These are phyloP conservation scores for Candida alai DNA, from an alignment of 805 yeast species.

Conservation along the genomic window DNA sequence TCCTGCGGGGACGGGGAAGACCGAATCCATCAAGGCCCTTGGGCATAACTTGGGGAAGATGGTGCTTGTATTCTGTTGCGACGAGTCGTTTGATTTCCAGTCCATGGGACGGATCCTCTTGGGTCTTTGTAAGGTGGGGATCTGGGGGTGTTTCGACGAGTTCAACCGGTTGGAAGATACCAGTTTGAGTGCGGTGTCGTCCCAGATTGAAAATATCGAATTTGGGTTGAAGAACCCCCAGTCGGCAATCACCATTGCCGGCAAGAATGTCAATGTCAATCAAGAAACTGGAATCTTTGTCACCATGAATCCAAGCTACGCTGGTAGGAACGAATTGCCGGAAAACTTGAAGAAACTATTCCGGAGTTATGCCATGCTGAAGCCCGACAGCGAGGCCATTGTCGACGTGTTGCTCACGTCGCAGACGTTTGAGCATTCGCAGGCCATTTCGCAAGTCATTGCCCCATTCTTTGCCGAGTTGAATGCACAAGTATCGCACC, in stretches of 20 bases:
- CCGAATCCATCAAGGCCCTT: constrained; percentile 82
- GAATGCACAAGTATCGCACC: constrained; percentile 40
- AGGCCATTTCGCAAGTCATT: constrained; percentile 40
- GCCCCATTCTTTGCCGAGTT: constrained; percentile 54
- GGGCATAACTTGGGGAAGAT: constrained; percentile 75
- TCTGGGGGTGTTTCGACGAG: constrained; percentile 97
- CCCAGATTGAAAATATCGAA: constrained; percentile 73
- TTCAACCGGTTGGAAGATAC: constrained; percentile 74
- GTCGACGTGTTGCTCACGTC: constrained; percentile 69
- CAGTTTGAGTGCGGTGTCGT: constrained; percentile 79
- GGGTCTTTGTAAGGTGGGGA: constrained; percentile 80
- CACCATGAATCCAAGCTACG: constrained; percentile 88
- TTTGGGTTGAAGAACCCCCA: constrained; percentile 37
- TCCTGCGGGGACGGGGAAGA: constrained; percentile 97
- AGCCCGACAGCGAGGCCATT: constrained; percentile 67
- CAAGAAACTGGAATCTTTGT: constrained; percentile 70
- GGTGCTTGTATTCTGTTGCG: constrained; percentile 89
- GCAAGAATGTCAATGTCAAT: constrained; percentile 35
- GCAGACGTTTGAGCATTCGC: constrained; percentile 60
- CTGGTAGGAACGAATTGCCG: constrained; percentile 79
- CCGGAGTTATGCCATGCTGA: constrained; percentile 67
- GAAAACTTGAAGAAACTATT: constrained; percentile 81
- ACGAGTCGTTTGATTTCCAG: constrained; percentile 78
- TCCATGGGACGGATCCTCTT: constrained; percentile 72
- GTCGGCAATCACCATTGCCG: constrained; percentile 37